Evolutionary conservation across 2,329 filamentous ascomycete genomes (phyloP), one percentile per base, ranked within the genome.

Genomic region (Alternaria sp.): DNA sequence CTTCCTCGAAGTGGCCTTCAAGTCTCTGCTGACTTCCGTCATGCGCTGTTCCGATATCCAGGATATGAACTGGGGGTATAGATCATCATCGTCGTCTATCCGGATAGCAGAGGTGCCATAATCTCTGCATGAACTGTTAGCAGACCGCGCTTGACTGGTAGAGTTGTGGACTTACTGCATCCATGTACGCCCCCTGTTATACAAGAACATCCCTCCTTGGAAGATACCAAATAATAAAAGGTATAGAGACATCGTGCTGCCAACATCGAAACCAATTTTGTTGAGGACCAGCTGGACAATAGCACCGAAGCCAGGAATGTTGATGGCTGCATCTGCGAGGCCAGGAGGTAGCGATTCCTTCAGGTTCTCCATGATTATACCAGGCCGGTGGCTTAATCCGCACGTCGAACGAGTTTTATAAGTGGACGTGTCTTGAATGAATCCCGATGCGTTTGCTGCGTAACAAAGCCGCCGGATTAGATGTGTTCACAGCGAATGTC

Each of bases 181-280:
- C 19, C 36, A 59, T 25, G 30, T 6, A 8, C 28, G 43, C 4
- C 73, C 60, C 19, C 78, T 69, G 3, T 63, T 62, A 65, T 78
- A 81, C 11, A 82, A 43, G 62, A 78, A 83, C 23, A 77, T 71
- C 6, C 74, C 65, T 11, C 78, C 79, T 53, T 81, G 82, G 19
- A 71, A 70, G 4, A 80, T 45, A 6, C 80, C 83, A 49, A 83
- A 79, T n/a, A 82, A 36, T 32, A 85, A 68, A 4, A 84, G 72
- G 25, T 78, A 77, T 67, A 2, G 82, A 81, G 26, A 85, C 83
- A 53, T 83, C 67, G 44, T 85, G 63, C 19, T 62, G 6, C 83
- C 83, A 60, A 85, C 79, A 65, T 86, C 84, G 56, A 86, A 78
- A 8, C 83, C 83, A 23, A 84, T 28, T 50, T 53, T 62, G 40